phyloP scores from a whole-genome alignment of 306 rosid species.

The Castanopsis chinensis region DNA sequence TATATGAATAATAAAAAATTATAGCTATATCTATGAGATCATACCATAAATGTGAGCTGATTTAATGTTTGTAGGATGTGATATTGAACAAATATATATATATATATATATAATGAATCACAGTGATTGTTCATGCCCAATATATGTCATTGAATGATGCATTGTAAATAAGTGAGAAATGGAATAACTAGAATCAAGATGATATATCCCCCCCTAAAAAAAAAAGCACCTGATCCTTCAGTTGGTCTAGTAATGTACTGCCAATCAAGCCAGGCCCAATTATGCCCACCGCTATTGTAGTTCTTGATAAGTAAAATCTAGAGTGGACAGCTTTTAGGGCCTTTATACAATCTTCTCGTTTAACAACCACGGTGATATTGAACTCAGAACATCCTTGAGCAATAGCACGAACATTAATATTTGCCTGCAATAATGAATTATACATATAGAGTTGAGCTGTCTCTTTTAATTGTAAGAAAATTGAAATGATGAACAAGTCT shows the following conservation, averaged over 20 bases:
- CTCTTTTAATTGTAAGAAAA: constrained; percentile 12
- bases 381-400: constrained; percentile 99
- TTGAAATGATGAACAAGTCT: constrained; percentile 2
- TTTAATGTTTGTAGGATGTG: background rate
- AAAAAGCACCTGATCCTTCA: constrained; percentile 87
- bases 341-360: constrained; percentile 90
- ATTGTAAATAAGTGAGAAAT: background rate
- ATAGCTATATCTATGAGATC: background rate
- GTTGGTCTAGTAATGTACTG: constrained; percentile 87
- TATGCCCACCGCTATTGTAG: constrained; percentile 95
- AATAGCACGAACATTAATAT: constrained; percentile 92
- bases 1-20: background rate
- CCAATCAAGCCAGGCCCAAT: constrained; percentile 98
- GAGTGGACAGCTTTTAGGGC: constrained; percentile 97
- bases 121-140: background rate
- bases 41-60: background rate
- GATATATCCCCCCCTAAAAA: background rate
- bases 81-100: background rate
- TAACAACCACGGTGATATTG: constrained; percentile 85
- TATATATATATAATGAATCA: background rate
- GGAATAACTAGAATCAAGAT: constrained; percentile 4
- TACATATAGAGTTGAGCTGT: constrained; percentile 21
- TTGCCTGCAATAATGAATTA: constrained; percentile 58
- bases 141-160: background rate
- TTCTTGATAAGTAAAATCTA: constrained; percentile 88